Evolutionary conservation across 2,329 filamentous ascomycete species (phyloP), one percentile per base, ranked within the genome.

Genomic region (Clonostachys sp.): DNA sequence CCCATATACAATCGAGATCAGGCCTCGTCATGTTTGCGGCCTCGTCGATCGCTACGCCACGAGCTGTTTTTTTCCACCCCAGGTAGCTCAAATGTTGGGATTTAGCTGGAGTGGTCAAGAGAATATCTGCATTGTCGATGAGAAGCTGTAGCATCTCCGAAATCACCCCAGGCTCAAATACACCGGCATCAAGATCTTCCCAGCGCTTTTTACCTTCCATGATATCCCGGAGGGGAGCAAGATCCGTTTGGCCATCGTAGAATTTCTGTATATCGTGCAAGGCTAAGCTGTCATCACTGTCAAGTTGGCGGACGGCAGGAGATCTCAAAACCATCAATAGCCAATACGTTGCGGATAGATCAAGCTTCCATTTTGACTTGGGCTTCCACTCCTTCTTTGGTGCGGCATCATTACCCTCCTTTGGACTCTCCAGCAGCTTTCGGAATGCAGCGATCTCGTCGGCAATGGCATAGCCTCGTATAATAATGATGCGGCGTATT

Each of bases 1-100:
- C 52, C 56, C 58, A 57, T 45, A 55, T 41, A 30, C 46, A 51
- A 33, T 48, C 50, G 0, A 56, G 45, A 4, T 61, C 57, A 33
- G 44, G 41, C 0, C 53, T 52, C 14, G 46, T 43, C 39, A 57
- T 48, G 36, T 48, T 57, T 14, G 46, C 57, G 1, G 56, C 57
- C 34, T 61, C 52, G 34, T 61, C 58, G 0, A 61, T 34, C 5
- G 44, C 53, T 18, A 60, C n/a, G 0, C 16, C 44, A 20, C 16
- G 24, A 12, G 42, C 42, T n/a, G 20, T 30, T 5, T 17, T 20
- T 20, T 30, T n/a, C 20, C 14, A 30, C 42, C 6, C 42, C 12
- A 6, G 12, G 33, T 12, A 16, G 18, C 12, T 44, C 13, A 5
- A 16, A 4, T n/a, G 5, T 14, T 18, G 24, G 12, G 42, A 44